Evolutionary conservation across 257 asterid genomes (phyloP).

Genomic region (Solanum appendiculatum): DNA sequence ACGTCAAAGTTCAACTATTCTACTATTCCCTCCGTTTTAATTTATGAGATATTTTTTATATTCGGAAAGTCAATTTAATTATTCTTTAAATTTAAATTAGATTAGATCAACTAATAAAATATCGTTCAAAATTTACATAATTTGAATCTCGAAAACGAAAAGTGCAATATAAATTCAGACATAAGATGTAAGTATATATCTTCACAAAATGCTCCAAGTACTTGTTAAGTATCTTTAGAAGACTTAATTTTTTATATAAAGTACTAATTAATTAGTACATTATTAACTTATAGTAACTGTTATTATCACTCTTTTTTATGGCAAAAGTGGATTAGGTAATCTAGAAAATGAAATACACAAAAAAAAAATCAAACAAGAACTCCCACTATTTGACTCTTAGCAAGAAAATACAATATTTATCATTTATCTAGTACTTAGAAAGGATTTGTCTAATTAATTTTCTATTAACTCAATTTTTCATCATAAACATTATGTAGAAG

Average conservation of each 20-base stretch:
- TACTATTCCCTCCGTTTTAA: too few relatives aligned
- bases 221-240: not conserved
- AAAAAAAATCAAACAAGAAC: not conserved
- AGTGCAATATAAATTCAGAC: not conserved
- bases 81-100: not conserved
- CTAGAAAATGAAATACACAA: not conserved
- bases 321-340: not conserved
- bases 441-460: not conserved
- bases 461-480: not conserved
- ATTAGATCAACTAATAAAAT: not conserved
- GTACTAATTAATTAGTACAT: not conserved
- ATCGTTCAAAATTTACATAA: not conserved
- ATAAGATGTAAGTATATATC: not conserved
- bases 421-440: not conserved
- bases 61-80: not conserved
- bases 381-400: not conserved
- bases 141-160: not conserved
- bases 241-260: not conserved
- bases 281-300: not conserved
- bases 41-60: not conserved
- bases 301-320: not conserved
- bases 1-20: not conserved
- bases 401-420: not conserved
- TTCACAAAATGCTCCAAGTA: not conserved
- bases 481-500: not conserved